These are phyloP conservation scores for Cenchrus purpureus DNA, from an alignment of 176 grass and related monocot genomes.

Conservation along the genomic window DNA sequence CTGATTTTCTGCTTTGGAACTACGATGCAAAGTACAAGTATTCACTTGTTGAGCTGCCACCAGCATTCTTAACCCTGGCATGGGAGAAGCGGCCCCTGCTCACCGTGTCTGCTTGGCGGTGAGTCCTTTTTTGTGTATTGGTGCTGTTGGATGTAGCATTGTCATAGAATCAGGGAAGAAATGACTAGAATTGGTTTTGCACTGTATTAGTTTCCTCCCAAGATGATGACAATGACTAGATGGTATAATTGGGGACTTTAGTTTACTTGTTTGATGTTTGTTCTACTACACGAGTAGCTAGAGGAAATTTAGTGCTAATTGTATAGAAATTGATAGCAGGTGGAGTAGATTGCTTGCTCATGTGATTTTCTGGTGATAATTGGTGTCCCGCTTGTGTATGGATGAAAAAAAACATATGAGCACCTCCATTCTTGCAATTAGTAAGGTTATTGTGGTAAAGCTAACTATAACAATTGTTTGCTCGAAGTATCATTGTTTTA, in stretches of 20 bases:
- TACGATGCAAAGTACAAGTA: slow-evolving; percentile 89
- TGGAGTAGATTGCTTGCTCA: slow-evolving; percentile 20
- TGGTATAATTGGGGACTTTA: slow-evolving; percentile 48
- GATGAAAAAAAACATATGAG: not conserved
- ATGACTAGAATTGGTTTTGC: slow-evolving; percentile 36
- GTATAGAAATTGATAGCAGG: slow-evolving; percentile 45
- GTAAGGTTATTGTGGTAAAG: not conserved
- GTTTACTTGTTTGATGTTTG: slow-evolving; percentile 28
- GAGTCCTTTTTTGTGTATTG: slow-evolving; percentile 40
- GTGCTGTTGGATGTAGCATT: not conserved
- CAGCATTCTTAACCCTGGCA: slow-evolving; percentile 72
- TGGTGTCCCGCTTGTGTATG: not conserved
- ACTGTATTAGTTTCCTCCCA: slow-evolving; percentile 36
- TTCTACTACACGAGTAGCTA: slow-evolving; percentile 25
- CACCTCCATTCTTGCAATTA: not conserved
- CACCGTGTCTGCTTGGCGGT: slow-evolving; percentile 93
- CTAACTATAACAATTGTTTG: not conserved
- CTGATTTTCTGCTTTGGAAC: slow-evolving; percentile 92
- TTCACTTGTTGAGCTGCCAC: slow-evolving; percentile 57
- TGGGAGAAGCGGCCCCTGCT: slow-evolving; percentile 80
- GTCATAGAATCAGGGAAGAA: slow-evolving; percentile 32
- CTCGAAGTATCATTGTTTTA: not conserved
- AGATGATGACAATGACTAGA: slow-evolving; percentile 44
- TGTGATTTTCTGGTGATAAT: slow-evolving; percentile 11
- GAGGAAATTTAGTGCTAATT: slow-evolving; percentile 42